Evolutionary conservation across 192 early-diverging fungal genomes (phyloP), one percentile per base, ranked within the genome.

Genomic region (Borealophlyctis nickersoniae): DNA sequence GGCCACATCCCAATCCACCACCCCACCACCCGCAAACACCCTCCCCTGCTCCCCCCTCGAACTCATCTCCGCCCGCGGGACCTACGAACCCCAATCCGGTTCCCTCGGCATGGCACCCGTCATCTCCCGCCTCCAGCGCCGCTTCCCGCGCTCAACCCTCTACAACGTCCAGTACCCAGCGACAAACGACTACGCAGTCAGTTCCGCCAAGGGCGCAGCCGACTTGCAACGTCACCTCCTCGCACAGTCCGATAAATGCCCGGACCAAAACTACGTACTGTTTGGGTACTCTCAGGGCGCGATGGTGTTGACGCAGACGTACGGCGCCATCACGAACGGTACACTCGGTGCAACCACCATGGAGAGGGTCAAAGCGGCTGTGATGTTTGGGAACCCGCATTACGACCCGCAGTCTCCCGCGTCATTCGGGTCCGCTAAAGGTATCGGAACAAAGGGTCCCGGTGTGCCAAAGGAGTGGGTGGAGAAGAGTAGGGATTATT

Each of bases 241-340:
- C 22, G 4, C 53, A n/a, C 32, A 34, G 14, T 27, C 32, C 28
- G 29, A 24, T 4, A 26, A 29, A 29, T 65, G 63, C 45, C 63
- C 63, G 23, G 13, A 49, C 9, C 31, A 49, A 26, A 31, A 33
- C 1, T 57, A 56, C 36, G 63, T 65, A 26, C 34, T 65, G 13
- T 33, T 52, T 14, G 63, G 63, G 4, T 65, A 57, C 63, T 26
- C 9, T 30, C 63, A 65, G 29, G 63, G 63, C 36, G 63, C 63
- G 22, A 65, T 65, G 63, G 52, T 65, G 28, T 31, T 65, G 19
- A 26, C 28, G 13, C 32, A 26, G 2, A 52, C 52, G 3, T n/a
- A 39, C 1, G 3, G 30, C 23, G 3, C 14, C 2, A 55, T 65
- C 35, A 30, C 63, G 2, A n/a, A n/a, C n/a, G n/a, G n/a, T n/a